Percentiles rank a stretch among this genome's conserved stretches.
Evolutionary conservation across 257 asterid genomes (phyloP).

Genomic region (Ballota nigra): DNA sequence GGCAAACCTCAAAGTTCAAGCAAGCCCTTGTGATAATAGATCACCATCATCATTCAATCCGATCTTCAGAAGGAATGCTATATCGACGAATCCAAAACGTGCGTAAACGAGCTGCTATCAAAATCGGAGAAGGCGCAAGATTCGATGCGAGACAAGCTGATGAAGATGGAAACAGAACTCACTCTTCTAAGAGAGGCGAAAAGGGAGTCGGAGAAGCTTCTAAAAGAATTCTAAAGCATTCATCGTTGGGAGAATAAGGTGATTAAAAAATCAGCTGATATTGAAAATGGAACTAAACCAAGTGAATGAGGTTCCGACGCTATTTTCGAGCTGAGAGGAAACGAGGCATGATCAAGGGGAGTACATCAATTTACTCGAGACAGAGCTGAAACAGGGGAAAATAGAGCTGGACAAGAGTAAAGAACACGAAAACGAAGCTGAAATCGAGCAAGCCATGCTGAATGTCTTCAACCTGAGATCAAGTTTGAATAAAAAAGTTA

Average conservation of each 20-base stretch:
- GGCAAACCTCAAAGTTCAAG: conserved; percentile 42
- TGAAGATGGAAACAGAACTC: conserved; percentile 31
- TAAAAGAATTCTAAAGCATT: conserved; percentile 16
- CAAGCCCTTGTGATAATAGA: conserved; percentile 47
- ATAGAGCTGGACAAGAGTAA: conserved; percentile 26
- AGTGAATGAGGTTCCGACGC: conserved; percentile 16
- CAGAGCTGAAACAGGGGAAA: conserved; percentile 33
- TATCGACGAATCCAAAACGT: conserved; percentile 28
- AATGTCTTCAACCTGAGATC: conserved; percentile 79
- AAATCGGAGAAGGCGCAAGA: conserved; percentile 27
- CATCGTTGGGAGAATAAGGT: conserved; percentile 34
- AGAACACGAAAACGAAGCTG: conserved; percentile 41
- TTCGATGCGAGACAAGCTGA: conserved; percentile 3
- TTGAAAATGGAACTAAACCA: conserved; percentile 35
- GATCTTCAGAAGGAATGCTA: conserved; percentile 45
- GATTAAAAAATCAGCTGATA: conserved; percentile 28
- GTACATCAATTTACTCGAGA: conserved; percentile 32
- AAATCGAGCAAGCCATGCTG: conserved; percentile 45
- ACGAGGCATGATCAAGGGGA: conserved; percentile 36
- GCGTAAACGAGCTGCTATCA: conserved; percentile 31
- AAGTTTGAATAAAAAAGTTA: conserved; percentile 15
- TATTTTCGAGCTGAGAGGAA: conserved; percentile 10
- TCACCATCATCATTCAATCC: conserved; percentile 37
- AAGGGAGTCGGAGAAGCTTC: conserved; percentile 33
- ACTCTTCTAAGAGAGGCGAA: conserved; percentile 29